phyloP scores from a whole-genome alignment of 2,329 filamentous ascomycete species.

The Aureobasidium sp. region DNA sequence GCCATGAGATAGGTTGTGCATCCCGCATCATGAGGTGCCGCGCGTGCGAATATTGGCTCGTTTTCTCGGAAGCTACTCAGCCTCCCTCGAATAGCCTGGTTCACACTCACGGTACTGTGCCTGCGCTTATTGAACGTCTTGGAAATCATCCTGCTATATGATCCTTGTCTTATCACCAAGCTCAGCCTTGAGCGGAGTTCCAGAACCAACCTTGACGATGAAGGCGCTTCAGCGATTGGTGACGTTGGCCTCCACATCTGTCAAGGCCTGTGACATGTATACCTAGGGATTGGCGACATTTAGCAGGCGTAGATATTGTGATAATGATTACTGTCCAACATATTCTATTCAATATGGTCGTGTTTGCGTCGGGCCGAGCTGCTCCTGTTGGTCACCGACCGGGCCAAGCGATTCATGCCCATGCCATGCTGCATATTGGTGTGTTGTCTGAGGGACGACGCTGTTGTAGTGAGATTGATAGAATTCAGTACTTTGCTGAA shows the following conservation, averaged over 20 bases:
- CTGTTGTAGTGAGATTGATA: neutral
- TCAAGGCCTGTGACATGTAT: neutral
- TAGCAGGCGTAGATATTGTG: neutral
- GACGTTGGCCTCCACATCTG: neutral
- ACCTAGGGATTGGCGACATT: neutral
- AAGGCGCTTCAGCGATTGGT: neutral
- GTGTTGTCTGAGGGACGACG: neutral
- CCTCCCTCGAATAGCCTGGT: neutral
- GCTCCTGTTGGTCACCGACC: neutral
- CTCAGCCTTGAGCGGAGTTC: neutral
- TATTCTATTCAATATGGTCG: neutral
- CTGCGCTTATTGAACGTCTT: neutral
- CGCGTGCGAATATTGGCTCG: neutral
- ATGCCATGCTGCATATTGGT: conserved; percentile 4
- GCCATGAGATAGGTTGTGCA: neutral
- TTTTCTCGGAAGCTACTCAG: neutral
- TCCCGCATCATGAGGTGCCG: neutral
- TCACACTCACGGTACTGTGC: neutral
- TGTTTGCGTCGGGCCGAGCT: neutral
- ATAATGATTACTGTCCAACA: neutral
- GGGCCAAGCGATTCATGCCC: neutral
- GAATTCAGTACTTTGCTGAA: conserved; percentile 3
- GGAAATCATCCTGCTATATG: neutral
- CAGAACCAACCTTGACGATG: neutral
- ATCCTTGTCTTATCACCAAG: neutral